These are phyloP conservation scores for Cyamopsis tetragonoloba DNA, from an alignment of 306 rosid genomes.

Conservation along the genomic window DNA sequence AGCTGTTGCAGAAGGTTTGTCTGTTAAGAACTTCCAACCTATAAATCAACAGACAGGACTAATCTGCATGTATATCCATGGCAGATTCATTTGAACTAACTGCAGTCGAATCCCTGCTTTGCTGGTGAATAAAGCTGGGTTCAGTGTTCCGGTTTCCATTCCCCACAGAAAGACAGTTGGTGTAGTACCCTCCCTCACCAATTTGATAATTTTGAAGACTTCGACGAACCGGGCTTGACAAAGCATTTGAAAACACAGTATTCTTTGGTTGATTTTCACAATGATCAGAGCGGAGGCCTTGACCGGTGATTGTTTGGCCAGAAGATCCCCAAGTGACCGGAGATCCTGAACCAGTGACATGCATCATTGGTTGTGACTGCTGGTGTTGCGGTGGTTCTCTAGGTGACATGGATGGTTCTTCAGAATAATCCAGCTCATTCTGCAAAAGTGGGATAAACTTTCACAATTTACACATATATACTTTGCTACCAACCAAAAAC, in stretches of 20 bases:
- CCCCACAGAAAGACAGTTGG: slow-evolving; percentile 37
- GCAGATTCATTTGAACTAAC: slow-evolving; percentile 59
- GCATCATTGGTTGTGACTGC: slow-evolving; percentile 46
- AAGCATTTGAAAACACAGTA: slow-evolving; percentile 70
- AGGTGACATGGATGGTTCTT: slow-evolving; percentile 76
- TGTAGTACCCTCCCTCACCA: slow-evolving; percentile 42
- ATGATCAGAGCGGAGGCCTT: slow-evolving; percentile 51
- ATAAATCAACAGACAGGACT: slow-evolving; percentile 45
- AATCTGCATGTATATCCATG: slow-evolving; percentile 85
- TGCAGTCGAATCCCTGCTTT: slow-evolving; percentile 47
- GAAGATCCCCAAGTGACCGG: slow-evolving; percentile 44
- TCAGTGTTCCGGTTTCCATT: slow-evolving; percentile 54
- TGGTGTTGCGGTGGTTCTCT: slow-evolving; percentile 54
- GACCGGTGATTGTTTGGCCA: slow-evolving; percentile 39
- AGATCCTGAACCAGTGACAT: slow-evolving; percentile 37
- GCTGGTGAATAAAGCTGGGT: slow-evolving; percentile 41
- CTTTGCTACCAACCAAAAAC: neutral
- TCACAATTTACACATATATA: neutral
- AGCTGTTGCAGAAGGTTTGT: slow-evolving; percentile 24
- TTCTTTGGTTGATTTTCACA: slow-evolving; percentile 60
- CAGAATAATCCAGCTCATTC: slow-evolving; percentile 71
- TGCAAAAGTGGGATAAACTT: slow-evolving; percentile 27
- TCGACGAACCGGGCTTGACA: slow-evolving; percentile 73
- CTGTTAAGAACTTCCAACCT: slow-evolving; percentile 25
- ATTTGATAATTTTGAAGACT: slow-evolving; percentile 74